These are phyloP conservation scores for Prunus salicina DNA, from an alignment of 306 rosid species.

Conservation along the genomic window DNA sequence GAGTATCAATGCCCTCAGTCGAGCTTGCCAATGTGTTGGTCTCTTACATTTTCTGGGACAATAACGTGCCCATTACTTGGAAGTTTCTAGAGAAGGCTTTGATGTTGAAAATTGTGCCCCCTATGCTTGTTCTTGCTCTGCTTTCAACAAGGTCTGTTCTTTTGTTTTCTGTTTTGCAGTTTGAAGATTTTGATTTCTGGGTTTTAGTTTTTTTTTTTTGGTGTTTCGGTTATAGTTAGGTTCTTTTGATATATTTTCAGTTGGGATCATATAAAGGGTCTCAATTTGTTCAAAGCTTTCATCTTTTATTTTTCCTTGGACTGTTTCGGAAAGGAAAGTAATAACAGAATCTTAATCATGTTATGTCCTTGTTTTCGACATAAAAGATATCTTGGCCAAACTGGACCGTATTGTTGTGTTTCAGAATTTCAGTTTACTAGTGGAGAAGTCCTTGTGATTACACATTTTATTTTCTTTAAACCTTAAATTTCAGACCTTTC, in stretches of 20 bases:
- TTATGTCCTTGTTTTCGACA: neutral
- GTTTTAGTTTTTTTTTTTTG: neutral
- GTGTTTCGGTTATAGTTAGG: neutral
- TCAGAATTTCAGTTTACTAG: neutral
- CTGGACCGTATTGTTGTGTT: neutral
- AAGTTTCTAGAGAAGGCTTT: conserved; percentile 90
- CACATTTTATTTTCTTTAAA: neutral
- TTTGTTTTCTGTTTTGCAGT: neutral
- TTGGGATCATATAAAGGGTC: conserved; percentile 6
- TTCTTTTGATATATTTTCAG: neutral
- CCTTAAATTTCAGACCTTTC: neutral
- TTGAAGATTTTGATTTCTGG: conserved; percentile 1
- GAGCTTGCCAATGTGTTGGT: conserved; percentile 73
- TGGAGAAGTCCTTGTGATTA: neutral
- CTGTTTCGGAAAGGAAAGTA: neutral
- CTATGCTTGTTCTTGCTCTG: conserved; percentile 78
- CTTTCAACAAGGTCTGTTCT: conserved; percentile 62
- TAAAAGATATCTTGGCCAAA: neutral
- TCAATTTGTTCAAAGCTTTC: conserved; percentile 4
- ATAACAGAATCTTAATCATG: neutral
- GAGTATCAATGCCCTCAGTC: conserved; percentile 69
- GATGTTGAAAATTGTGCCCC: conserved; percentile 65
- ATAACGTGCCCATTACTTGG: conserved; percentile 86
- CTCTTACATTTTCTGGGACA: conserved; percentile 88
- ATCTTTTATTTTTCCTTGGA: neutral